Base-by-base conservation (phyloP, 352 stramenopile genomes). In the Detonula confervacea region DNA sequence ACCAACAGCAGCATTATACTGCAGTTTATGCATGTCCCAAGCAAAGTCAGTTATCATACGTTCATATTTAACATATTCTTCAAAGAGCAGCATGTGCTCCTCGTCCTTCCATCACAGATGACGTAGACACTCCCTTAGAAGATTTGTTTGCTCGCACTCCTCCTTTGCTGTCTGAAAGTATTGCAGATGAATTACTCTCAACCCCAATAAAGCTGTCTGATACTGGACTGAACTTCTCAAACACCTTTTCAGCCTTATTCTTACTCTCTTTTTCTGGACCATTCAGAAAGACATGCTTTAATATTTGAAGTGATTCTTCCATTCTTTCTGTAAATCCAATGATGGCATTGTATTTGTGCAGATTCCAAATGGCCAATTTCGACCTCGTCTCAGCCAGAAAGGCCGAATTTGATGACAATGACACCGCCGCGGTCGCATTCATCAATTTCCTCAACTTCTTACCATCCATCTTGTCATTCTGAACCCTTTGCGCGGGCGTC, bases 281-380 rank as follows among this genome's bases (percentile, higher is more conserved):
- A 59, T 24, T 25, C 22, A 80, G 60, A 27, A 90, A 60, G 0
- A 79, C 56, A 69, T 83, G 66, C 57, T 73, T 47, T 11, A 90
- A 42, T 22, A 90, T 65, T 20, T 77, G 33, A 64, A 90, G 79
- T 4, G 77, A 86, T 61, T 86, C 22, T 25, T 18, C 24, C 73
- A 90, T 86, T 9, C 52, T 39, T 78, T 88, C 84, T 8, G 83
- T 73, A 55, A 87, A 74, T 18, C 84, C 80, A 47, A 90, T 54
- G 14, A 88, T 81, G 9, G 73, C 72, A 64, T 83, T 84, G 30
- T 90, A 86, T 30, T 85, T 20, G 6, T 86, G 18, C 56, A 90
- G 70, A 70, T 90, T 90, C 0, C 69, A 2, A 51, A 85, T 78
- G 5, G 59, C 63, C 24, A 73, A 18, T 22, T 51, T 12, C 12